These are phyloP conservation scores for Tuber umbilicatum DNA, from an alignment of 495 filamentous ascomycete genomes.

Conservation along the genomic window DNA sequence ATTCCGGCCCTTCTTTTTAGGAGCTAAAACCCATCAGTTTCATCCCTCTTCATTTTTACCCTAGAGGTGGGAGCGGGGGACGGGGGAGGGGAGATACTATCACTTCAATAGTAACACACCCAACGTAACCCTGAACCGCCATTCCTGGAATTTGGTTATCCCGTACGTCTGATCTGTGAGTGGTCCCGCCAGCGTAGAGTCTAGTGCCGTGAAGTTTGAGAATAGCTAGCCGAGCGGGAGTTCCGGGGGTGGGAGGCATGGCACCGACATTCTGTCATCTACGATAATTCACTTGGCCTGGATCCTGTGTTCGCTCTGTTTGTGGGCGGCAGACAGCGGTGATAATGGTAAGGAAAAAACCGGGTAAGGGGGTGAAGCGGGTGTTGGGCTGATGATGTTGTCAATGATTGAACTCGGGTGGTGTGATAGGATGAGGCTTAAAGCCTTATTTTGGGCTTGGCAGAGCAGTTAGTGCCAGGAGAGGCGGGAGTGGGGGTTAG, in stretches of 20 bases:
- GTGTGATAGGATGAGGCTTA: conserved; percentile 26
- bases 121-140: conserved; percentile 82
- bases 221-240: conserved; percentile 36
- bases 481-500: neutral
- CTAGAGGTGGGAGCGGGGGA: neutral
- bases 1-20: conserved; percentile 79
- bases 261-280: conserved; percentile 30
- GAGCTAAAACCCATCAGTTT: conserved; percentile 48
- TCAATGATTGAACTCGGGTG: conserved; percentile 3
- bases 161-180: conserved; percentile 40
- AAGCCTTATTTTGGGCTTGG: conserved; percentile 35
- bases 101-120: conserved; percentile 55
- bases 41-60: neutral
- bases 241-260: conserved; percentile 37
- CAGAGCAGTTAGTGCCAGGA: neutral
- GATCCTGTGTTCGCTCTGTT: neutral
- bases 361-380: neutral
- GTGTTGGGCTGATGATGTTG: neutral
- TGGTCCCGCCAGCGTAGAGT: conserved; percentile 27
- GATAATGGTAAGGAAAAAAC: neutral
- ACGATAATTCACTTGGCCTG: neutral
- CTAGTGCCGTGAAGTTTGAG: conserved; percentile 27
- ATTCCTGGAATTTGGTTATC: conserved; percentile 59
- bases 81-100: too few relatives aligned
- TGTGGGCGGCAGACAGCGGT: neutral